Conservation (phyloP, 2,329 filamentous ascomycete species). For the Raffaelea arxii region DNA sequence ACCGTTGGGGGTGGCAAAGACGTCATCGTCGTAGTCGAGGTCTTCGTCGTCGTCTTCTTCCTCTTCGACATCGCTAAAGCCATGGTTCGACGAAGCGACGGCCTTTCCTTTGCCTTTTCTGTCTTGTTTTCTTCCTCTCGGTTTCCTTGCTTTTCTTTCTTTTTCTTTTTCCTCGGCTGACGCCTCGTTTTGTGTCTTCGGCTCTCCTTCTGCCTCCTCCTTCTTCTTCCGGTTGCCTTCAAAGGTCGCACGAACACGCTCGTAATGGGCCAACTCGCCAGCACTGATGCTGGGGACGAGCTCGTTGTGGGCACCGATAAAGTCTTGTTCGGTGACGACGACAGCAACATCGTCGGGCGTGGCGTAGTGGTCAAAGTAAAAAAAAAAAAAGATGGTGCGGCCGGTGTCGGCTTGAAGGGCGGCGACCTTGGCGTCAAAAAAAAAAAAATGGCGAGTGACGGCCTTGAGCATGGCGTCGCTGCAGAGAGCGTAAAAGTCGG, state of each 20-base stretch:
- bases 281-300: slow-evolving; percentile 89
- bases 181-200: too few species aligned
- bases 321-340: slow-evolving; percentile 83
- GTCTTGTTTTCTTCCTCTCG: not conserved
- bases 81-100: not conserved
- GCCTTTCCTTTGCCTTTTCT: slow-evolving; percentile 26
- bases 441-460: slow-evolving; percentile 77
- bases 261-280: slow-evolving; percentile 87
- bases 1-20: not conserved
- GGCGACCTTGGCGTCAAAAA: slow-evolving; percentile 75
- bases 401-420: slow-evolving; percentile 37
- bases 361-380: slow-evolving; percentile 92
- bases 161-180: too few species aligned
- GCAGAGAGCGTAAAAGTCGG: slow-evolving; percentile 93
- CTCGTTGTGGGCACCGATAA: slow-evolving; percentile 69
- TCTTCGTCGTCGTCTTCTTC: slow-evolving; percentile 21
- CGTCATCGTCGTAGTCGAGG: not conserved
- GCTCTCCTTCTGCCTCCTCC: slow-evolving; percentile 5
- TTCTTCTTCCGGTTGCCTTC: slow-evolving; percentile 52
- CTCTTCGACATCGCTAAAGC: slow-evolving; percentile 24
- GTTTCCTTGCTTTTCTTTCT: slow-evolving; percentile 28
- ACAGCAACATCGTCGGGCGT: slow-evolving; percentile 75
- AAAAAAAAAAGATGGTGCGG: slow-evolving; percentile 66
- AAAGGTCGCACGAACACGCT: slow-evolving; percentile 71
- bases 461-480: slow-evolving; percentile 99